Conservation (phyloP, 768 basidiomycete species). For the Thelephora ganbajun region DNA sequence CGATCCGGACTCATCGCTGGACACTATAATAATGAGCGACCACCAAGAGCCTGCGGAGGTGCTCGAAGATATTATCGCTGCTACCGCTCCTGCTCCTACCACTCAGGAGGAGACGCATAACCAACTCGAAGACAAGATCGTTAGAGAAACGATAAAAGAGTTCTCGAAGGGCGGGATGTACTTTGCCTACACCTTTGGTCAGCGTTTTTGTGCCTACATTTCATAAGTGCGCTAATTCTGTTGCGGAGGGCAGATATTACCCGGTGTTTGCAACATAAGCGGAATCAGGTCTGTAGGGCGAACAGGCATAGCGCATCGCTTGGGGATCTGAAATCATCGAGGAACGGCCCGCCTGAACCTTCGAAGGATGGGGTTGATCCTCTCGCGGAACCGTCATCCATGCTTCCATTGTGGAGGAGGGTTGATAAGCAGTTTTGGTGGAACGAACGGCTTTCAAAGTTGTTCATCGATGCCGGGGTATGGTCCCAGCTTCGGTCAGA, state of each 20-base stretch:
- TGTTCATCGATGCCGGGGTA: conserved; percentile 82
- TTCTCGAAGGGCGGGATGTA: conserved; percentile 83
- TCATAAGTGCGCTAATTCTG: neutral
- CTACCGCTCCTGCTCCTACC: conserved; percentile 46
- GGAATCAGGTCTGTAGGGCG: conserved; percentile 43
- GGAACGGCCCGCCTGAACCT: conserved; percentile 14
- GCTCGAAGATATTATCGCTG: conserved; percentile 41
- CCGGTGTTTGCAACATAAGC: conserved; percentile 71
- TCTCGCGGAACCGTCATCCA: conserved; percentile 58
- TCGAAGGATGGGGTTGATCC: conserved; percentile 30
- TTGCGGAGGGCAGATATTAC: conserved; percentile 46
- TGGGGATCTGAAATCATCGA: conserved; percentile 42
- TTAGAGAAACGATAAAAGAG: conserved; percentile 65
- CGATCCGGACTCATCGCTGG: conserved; percentile 15
- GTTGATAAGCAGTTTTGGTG: conserved; percentile 92
- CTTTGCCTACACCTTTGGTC: conserved; percentile 79
- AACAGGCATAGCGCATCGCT: conserved; percentile 47
- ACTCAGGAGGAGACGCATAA: conserved; percentile 53
- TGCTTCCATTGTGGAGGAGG: conserved; percentile 81
- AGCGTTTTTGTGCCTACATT: conserved; percentile 7
- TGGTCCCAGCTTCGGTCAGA: conserved; percentile 11
- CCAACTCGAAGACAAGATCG: conserved; percentile 73
- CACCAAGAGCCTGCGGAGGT: conserved; percentile 29
- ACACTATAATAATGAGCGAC: conserved; percentile 13
- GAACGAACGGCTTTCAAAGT: conserved; percentile 81